Percentiles rank a stretch among this genome's conserved stretches.
These are phyloP conservation scores for Aurantiochytrium sp. DNA, from an alignment of 108 stramenopile species.

Conservation along the genomic window DNA sequence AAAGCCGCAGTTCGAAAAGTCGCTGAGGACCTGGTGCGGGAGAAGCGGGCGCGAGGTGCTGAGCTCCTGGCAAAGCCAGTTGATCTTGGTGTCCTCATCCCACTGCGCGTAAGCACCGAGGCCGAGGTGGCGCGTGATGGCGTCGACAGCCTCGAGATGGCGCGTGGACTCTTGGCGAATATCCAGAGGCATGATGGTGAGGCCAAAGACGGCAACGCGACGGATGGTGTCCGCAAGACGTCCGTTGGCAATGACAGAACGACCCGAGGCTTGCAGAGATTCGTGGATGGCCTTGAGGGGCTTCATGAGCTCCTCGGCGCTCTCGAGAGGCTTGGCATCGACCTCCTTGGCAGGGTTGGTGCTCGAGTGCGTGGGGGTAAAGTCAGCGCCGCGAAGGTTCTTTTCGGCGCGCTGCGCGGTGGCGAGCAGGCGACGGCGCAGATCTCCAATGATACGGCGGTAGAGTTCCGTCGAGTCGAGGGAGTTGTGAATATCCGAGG, in stretches of 20 bases:
- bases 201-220: slow-evolving; percentile 72
- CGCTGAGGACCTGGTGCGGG: slow-evolving; percentile 54
- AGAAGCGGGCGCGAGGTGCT: slow-evolving; percentile 75
- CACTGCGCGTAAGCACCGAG: slow-evolving; percentile 76
- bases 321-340: neutral
- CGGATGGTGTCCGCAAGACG: slow-evolving; percentile 83
- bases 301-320: slow-evolving; percentile 59
- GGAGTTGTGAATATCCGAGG: neutral
- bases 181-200: slow-evolving; percentile 82
- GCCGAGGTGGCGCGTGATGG: slow-evolving; percentile 79
- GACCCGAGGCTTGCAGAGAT: slow-evolving; percentile 68
- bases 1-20: slow-evolving; percentile 47
- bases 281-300: slow-evolving; percentile 72
- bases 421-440: slow-evolving; percentile 19
- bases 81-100: slow-evolving; percentile 75
- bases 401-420: neutral
- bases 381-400: neutral
- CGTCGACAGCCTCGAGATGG: slow-evolving; percentile 81
- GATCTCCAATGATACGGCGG: slow-evolving; percentile 24
- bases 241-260: slow-evolving; percentile 76
- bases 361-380: neutral
- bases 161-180: slow-evolving; percentile 86
- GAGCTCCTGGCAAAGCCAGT: slow-evolving; percentile 74
- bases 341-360: neutral
- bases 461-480: slow-evolving; percentile 30